Conservation (phyloP, 169 alveolate species). For the Plasmodium vivax region DNA sequence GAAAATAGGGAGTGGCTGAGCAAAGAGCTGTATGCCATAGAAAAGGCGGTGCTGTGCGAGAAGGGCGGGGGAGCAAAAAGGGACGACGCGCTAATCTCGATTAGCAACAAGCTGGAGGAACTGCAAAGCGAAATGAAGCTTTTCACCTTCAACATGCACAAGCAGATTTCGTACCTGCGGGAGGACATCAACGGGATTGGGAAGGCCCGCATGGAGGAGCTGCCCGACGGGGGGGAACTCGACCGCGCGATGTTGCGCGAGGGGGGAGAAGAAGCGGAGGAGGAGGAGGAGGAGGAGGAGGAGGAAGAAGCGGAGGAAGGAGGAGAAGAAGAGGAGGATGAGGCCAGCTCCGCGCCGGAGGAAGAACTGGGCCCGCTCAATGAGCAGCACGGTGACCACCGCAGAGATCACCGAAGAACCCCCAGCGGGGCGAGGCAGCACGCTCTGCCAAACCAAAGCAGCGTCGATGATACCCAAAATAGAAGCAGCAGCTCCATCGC, state of each 20-base stretch:
- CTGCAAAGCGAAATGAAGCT: slow-evolving; percentile 37
- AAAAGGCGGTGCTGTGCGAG: slow-evolving; percentile 34
- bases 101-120: slow-evolving; percentile 21
- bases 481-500: not conserved
- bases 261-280: not conserved
- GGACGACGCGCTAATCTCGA: not conserved
- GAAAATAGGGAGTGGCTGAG: slow-evolving; percentile 34
- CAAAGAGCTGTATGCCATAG: slow-evolving; percentile 14
- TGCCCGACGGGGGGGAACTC: not conserved
- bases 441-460: not conserved
- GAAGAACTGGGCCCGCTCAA: not conserved
- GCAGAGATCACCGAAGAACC: not conserved
- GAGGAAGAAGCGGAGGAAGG: not conserved
- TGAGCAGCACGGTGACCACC: not conserved
- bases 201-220: not conserved
- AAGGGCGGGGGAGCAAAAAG: slow-evolving; percentile 9
- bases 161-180: slow-evolving; percentile 5
- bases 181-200: slow-evolving; percentile 16
- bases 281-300: not conserved
- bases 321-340: not conserved
- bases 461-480: not conserved
- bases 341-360: not conserved
- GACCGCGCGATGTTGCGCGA: not conserved
- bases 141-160: slow-evolving; percentile 9
- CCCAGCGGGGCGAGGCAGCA: not conserved